Conservation (phyloP, 2,329 filamentous ascomycete genomes). For the Xylariales sp. region DNA sequence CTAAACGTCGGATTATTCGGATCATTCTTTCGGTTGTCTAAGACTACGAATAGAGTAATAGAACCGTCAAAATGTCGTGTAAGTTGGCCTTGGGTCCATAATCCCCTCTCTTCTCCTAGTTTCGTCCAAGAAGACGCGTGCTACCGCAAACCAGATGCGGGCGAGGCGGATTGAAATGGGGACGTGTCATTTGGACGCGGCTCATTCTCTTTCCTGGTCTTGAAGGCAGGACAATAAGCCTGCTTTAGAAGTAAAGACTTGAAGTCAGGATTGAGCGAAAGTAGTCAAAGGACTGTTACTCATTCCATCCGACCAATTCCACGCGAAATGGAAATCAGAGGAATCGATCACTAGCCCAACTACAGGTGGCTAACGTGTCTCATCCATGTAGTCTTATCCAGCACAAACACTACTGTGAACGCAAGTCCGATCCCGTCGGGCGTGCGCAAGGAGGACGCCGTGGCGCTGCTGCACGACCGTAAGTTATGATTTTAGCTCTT, state of each 20-base stretch:
- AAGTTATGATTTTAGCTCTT: slow-evolving; percentile 10
- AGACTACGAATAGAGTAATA: slow-evolving; percentile 1
- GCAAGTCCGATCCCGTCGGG: slow-evolving; percentile 56
- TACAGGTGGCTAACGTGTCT: slow-evolving; percentile 7
- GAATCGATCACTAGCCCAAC: background rate
- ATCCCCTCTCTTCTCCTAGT: background rate
- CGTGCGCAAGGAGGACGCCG: slow-evolving; percentile 41
- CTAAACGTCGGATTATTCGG: background rate
- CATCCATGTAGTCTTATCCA: slow-evolving; percentile 55
- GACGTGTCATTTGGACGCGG: background rate
- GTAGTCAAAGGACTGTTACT: background rate
- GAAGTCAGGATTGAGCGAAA: background rate
- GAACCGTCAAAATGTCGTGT: slow-evolving; percentile 44
- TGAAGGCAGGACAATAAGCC: background rate
- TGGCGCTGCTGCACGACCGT: slow-evolving; percentile 62
- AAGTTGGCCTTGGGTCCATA: slow-evolving; percentile 33
- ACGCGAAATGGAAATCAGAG: background rate
- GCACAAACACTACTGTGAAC: slow-evolving; percentile 57
- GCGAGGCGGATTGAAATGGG: background rate
- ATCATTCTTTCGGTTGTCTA: background rate
- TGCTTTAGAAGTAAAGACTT: background rate
- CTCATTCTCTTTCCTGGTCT: background rate
- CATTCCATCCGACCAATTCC: background rate
- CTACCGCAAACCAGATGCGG: background rate
- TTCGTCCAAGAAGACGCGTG: background rate